Base-by-base conservation (phyloP, 306 rosid species). In the Malus orientalis region DNA sequence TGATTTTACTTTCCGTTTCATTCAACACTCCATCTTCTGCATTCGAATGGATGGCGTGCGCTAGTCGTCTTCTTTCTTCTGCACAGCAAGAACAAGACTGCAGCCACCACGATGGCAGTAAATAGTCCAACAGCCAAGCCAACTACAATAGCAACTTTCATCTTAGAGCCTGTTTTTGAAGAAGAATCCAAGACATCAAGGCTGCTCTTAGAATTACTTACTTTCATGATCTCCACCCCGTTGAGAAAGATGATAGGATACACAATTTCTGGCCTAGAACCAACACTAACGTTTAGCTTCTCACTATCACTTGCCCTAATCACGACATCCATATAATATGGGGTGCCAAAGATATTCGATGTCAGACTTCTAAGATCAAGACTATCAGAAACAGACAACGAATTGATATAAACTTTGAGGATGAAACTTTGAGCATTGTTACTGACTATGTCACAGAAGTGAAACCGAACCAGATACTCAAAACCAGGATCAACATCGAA, bases 161-260 rank as follows among this genome's bases (percentile, higher is more conserved):
- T 62, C 80, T 84, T 82, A 59, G 82, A 78, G 45, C 67, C 53
- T 25, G 32, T 69, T 45, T 71, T 71, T 12, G 68, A 66, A 25
- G 63, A 18, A 16, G 77, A 62, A 45, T 83, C 85, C 60, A 70
- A 75, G 69, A 67, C 85, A 51, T 81, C 84, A 20, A 87, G 83
- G 68, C 86, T 82, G 19, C 77, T 67, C 49, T 60, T 32, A n/a
- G 89, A 77, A 78, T 87, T 80, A 62, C 91, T 89, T 19, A 88
- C 58, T 81, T 88, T 88, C 91, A 88, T 84, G 59, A 91, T 82
- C 86, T 91, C 96, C 45, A 91, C 66, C 54, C 91, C 96, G 71
- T 88, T 91, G 59, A 91, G 90, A 67, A 91, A 65, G 79, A 81
- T 84, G 19, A 59, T n/a, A 7, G 89, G 67, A 20, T 18, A 13